These are phyloP conservation scores for Colletotrichum cuscutae DNA, from an alignment of 2,329 filamentous ascomycete genomes.

Conservation along the genomic window DNA sequence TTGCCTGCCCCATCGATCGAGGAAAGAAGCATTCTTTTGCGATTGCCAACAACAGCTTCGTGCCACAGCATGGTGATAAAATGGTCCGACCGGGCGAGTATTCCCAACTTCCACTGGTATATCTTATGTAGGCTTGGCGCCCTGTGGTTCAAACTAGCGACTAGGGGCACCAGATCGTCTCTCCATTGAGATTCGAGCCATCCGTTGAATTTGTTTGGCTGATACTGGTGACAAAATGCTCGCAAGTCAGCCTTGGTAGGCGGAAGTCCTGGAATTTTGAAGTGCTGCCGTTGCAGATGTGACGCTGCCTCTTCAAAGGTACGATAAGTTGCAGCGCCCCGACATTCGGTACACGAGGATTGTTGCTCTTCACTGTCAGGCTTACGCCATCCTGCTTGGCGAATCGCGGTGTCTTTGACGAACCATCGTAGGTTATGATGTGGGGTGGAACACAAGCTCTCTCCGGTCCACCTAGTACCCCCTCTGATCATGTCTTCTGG, in stretches of 20 bases:
- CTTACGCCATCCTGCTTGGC: rapidly evolving
- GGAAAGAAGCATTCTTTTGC: neutral
- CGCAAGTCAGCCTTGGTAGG: neutral
- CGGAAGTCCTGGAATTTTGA: neutral
- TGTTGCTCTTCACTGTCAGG: too few species aligned
- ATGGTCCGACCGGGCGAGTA: neutral
- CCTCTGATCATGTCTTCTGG: neutral
- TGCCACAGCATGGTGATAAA: neutral
- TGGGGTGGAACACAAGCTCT: too few species aligned
- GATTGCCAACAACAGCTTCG: too few species aligned
- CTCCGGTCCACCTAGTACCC: too few species aligned
- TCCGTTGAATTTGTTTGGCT: neutral
- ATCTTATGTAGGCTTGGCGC: neutral
- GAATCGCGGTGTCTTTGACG: neutral
- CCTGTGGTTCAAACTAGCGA: neutral
- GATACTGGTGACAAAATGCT: neutral
- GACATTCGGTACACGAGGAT: neutral
- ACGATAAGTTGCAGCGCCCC: neutral
- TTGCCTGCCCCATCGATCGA: neutral
- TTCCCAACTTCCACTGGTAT: neutral
- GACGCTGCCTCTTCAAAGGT: neutral
- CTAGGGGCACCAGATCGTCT: too few species aligned
- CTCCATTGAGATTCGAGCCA: neutral
- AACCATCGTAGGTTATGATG: neutral
- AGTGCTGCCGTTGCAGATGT: neutral